Conservation (phyloP, 352 stramenopile genomes). For the Pythium dissimile region DNA sequence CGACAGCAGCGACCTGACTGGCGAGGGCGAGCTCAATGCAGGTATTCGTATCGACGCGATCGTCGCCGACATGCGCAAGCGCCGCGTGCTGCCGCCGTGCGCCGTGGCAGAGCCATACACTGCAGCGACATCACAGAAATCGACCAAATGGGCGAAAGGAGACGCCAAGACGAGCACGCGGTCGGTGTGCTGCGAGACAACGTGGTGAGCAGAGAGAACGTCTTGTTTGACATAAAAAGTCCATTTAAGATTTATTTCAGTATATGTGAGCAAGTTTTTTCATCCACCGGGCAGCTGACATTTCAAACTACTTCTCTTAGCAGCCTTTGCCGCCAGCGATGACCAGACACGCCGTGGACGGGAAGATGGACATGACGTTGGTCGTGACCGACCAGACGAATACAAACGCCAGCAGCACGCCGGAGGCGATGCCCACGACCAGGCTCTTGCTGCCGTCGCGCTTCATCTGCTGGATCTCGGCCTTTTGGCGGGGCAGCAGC, state of each 20-base stretch:
- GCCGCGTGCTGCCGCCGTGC: constrained; percentile 21
- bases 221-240: too few species aligned
- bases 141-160: too few species aligned
- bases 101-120: constrained; percentile 16
- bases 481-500: constrained; percentile 28
- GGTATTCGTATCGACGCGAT: constrained; percentile 40
- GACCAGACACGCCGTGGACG: constrained; percentile 24
- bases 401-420: constrained; percentile 18
- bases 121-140: too few species aligned
- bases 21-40: constrained; percentile 25
- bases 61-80: constrained; percentile 23
- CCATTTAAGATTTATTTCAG: neutral
- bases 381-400: constrained; percentile 29
- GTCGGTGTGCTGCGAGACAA: neutral
- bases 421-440: constrained; percentile 9
- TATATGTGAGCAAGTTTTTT: neutral
- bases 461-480: constrained; percentile 26
- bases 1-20: neutral
- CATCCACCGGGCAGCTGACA: neutral
- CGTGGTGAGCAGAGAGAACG: neutral
- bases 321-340: constrained; percentile 30
- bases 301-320: too few species aligned
- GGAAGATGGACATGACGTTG: constrained; percentile 34
- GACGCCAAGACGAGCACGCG: neutral
- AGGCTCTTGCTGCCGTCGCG: constrained; percentile 18